phyloP scores from a whole-genome alignment of 305 asterid genomes.

The Fraxinus velutina region DNA sequence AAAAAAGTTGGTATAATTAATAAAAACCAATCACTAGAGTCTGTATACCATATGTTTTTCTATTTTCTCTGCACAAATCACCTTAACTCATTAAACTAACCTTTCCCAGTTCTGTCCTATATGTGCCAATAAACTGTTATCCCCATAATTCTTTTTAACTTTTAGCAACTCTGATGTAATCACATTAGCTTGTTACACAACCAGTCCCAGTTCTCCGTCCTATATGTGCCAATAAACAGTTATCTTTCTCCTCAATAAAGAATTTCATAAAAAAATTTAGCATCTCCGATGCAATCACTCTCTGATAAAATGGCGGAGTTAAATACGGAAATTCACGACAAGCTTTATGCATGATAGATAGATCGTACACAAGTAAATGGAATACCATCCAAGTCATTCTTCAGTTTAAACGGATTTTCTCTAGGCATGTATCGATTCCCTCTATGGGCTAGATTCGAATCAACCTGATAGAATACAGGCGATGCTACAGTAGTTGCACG shows the following conservation, averaged over 20 bases:
- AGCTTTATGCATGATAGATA: neutral
- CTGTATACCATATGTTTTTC: neutral
- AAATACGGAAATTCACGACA: neutral
- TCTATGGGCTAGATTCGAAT: neutral
- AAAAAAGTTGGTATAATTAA: neutral
- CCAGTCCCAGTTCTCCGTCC: neutral
- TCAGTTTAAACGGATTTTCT: neutral
- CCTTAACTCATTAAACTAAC: neutral
- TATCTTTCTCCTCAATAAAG: neutral
- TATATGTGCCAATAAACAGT: neutral
- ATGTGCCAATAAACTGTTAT: neutral
- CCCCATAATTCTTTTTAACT: neutral
- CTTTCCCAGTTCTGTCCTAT: neutral
- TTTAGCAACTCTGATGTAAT: constrained; percentile 1
- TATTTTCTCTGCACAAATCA: neutral
- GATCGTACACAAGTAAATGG: neutral
- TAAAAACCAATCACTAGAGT: neutral
- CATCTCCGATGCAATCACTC: neutral
- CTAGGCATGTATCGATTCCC: neutral
- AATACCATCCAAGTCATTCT: constrained; percentile 2
- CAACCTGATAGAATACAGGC: neutral
- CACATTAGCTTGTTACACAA: constrained; percentile 1
- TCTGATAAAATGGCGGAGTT: neutral
- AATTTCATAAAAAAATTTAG: neutral
- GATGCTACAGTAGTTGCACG: neutral